A percentile compares a stretch with the other conserved stretches of the same genome.
Conservation (phyloP, 805 yeast genomes). For the Spathaspora sp. region DNA sequence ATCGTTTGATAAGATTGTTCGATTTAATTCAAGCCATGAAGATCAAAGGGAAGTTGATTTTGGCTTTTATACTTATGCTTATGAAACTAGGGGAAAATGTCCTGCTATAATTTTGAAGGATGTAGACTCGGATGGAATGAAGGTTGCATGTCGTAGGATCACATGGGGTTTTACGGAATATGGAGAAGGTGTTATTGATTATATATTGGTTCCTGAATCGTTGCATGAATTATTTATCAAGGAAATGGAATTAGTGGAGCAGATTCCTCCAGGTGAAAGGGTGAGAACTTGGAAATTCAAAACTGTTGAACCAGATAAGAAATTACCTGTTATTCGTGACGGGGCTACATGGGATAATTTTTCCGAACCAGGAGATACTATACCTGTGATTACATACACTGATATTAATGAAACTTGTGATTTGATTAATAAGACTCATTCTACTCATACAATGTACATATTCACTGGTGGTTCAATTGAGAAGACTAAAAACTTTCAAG, state of each 20-base stretch:
- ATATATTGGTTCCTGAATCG: constrained; percentile 59
- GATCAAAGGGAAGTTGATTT: constrained; percentile 75
- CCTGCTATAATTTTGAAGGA: constrained; percentile 69
- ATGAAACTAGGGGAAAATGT: constrained; percentile 80
- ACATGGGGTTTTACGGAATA: constrained; percentile 76
- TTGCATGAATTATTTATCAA: constrained; percentile 50
- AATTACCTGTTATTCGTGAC: constrained; percentile 61
- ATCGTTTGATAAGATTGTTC: constrained; percentile 77
- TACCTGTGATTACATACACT: constrained; percentile 64
- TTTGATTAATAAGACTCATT: constrained; percentile 46
- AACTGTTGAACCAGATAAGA: constrained; percentile 37
- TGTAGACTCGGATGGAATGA: constrained; percentile 39
- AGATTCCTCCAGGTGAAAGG: constrained; percentile 43
- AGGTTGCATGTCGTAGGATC: constrained; percentile 52
- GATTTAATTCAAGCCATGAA: constrained; percentile 89
- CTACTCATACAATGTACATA: constrained; percentile 78
- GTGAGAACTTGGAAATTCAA: constrained; percentile 6
- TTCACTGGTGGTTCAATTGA: constrained; percentile 47
- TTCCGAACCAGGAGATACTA: constrained; percentile 67
- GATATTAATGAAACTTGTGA: constrained; percentile 44
- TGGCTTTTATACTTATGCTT: constrained; percentile 68
- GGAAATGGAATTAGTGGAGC: constrained; percentile 11
- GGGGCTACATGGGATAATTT: constrained; percentile 64
- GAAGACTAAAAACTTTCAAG: constrained; percentile 41
- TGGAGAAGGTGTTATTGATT: constrained; percentile 71